These are phyloP conservation scores for Aspergillus sp. DNA, from an alignment of 2,329 filamentous ascomycete genomes.

Conservation along the genomic window DNA sequence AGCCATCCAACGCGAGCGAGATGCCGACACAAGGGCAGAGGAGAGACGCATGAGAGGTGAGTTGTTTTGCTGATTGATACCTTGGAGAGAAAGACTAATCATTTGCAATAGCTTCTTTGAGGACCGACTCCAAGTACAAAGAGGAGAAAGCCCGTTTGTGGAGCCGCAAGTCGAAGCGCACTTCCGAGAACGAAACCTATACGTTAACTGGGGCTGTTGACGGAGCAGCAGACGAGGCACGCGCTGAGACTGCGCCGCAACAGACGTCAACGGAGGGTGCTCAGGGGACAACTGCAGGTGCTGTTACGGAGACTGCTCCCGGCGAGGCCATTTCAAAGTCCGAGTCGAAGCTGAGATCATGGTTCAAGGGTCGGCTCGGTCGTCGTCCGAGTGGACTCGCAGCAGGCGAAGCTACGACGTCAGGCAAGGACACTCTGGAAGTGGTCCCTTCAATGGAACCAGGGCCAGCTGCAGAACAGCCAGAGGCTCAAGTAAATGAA, in stretches of 20 bases:
- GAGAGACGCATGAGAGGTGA: conserved; percentile 33
- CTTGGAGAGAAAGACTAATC: not conserved
- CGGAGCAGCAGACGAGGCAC: conserved; percentile 1
- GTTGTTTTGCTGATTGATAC: conserved; percentile 8
- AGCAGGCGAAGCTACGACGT: conserved; percentile 15
- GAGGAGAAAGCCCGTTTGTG: conserved; percentile 30
- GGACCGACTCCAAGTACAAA: conserved; percentile 23
- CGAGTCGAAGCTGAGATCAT: conserved; percentile 38
- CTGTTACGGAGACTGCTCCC: conserved; percentile 9
- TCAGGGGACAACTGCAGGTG: conserved; percentile 5
- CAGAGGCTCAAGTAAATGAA: not conserved
- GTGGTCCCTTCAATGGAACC: not conserved
- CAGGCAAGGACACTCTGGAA: conserved; percentile 2
- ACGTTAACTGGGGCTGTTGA: conserved; percentile 1
- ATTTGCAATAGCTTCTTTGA: conserved; percentile 18
- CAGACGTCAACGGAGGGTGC: conserved; percentile 7
- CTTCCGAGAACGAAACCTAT: conserved; percentile 10
- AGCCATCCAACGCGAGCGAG: conserved; percentile 42
- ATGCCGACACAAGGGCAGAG: conserved; percentile 38
- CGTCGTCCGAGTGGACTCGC: conserved; percentile 30
- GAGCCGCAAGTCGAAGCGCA: conserved; percentile 30
- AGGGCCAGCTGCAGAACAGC: not conserved
- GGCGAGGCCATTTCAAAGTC: conserved; percentile 12
- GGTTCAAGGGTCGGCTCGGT: conserved; percentile 35
- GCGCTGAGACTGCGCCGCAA: conserved; percentile 5